Conservation (phyloP, 23 red algal genomes). For the Gracilariopsis chorda region DNA sequence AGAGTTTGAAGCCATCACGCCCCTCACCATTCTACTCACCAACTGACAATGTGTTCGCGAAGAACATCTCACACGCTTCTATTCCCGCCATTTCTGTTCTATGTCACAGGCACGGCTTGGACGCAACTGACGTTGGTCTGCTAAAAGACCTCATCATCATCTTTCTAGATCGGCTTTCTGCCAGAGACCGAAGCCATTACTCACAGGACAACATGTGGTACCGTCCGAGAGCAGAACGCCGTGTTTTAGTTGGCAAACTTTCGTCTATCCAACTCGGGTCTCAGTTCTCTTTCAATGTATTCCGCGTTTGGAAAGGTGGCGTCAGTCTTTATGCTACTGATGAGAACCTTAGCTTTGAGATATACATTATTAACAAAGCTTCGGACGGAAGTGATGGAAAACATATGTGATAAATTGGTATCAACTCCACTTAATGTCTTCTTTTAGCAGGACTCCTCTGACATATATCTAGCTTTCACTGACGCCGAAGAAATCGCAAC, state of each 20-base stretch:
- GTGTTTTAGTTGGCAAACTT: background rate
- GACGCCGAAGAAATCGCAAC: background rate
- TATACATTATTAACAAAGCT: background rate
- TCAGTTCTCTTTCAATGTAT: constrained; percentile 1
- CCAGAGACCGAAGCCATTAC: background rate
- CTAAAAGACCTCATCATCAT: background rate
- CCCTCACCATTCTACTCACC: background rate
- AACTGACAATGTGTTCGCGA: too few relatives aligned
- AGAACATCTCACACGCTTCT: background rate
- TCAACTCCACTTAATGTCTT: background rate
- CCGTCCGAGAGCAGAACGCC: background rate
- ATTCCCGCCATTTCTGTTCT: background rate
- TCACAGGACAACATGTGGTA: background rate
- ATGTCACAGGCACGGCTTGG: background rate
- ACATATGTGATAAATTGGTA: background rate
- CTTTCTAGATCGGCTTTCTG: background rate
- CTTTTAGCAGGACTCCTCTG: background rate
- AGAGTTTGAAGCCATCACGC: too few relatives aligned
- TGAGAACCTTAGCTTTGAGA: constrained; percentile 2
- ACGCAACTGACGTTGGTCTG: background rate
- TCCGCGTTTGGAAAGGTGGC: constrained; percentile 6
- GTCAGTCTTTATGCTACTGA: constrained; percentile 45
- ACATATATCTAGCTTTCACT: constrained; percentile 1
- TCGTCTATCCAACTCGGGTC: constrained; percentile 9
- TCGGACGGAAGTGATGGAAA: background rate